Conservation (phyloP, 2,329 filamentous ascomycete genomes). For the Penicillium sp. region DNA sequence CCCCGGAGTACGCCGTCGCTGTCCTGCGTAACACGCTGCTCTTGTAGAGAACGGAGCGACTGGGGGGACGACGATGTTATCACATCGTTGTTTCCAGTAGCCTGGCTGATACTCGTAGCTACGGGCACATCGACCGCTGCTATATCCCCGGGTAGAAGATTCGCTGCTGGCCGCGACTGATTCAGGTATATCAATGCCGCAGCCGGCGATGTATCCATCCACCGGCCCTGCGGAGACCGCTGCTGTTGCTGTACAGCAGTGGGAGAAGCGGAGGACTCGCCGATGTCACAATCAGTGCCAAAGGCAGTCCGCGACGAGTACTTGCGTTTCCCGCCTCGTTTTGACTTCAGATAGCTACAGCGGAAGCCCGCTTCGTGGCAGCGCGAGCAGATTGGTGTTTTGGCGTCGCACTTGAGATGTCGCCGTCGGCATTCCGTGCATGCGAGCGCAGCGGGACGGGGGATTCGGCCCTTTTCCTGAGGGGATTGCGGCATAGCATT, state of each 20-base stretch:
- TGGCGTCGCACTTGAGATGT: slow-evolving; percentile 11
- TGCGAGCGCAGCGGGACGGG: slow-evolving; percentile 8
- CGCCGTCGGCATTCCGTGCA: slow-evolving; percentile 11
- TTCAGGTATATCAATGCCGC: slow-evolving; percentile 3
- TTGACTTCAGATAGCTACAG: slow-evolving; percentile 10
- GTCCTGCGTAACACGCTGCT: neutral
- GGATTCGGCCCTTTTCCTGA: neutral
- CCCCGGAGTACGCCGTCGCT: neutral
- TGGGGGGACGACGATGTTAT: slow-evolving; percentile 1
- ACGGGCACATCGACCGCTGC: neutral
- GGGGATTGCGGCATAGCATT: neutral
- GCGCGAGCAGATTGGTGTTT: slow-evolving; percentile 7
- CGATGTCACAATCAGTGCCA: neutral
- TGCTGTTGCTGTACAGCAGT: neutral
- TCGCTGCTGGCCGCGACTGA: neutral
- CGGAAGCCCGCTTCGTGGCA: slow-evolving; percentile 1
- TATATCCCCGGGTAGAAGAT: neutral
- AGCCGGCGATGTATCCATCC: slow-evolving; percentile 3
- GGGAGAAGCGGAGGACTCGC: neutral
- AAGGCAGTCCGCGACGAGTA: neutral
- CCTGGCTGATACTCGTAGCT: neutral
- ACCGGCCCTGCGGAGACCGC: neutral
- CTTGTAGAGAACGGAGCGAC: slow-evolving; percentile 2
- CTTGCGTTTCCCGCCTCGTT: slow-evolving; percentile 11
- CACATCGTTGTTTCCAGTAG: neutral